phyloP scores from a whole-genome alignment of 805 yeast genomes.

The Groenewaldozyma salmanticensis region DNA sequence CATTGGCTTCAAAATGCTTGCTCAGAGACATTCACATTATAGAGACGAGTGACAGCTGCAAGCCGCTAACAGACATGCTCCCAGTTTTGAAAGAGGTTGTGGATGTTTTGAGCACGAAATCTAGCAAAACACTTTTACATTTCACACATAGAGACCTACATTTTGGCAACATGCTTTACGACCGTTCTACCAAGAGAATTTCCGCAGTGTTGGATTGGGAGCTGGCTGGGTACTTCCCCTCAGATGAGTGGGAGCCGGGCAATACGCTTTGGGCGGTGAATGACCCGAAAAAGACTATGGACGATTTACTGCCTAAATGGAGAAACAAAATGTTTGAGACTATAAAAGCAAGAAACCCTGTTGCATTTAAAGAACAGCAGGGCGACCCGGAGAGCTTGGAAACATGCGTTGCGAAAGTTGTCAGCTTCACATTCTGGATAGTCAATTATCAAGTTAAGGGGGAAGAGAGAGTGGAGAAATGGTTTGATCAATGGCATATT shows the following conservation, averaged over 20 bases:
- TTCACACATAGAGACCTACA: conserved; percentile 5
- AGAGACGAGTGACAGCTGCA: neutral
- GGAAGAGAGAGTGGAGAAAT: too few species aligned
- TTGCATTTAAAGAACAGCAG: conserved; percentile 1
- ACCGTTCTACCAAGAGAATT: neutral
- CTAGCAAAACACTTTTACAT: neutral
- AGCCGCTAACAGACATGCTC: neutral
- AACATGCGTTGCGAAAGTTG: neutral
- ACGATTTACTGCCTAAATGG: neutral
- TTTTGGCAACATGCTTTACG: conserved; percentile 1
- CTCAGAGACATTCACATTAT: conserved; percentile 1
- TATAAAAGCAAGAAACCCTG: neutral
- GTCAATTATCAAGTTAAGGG: too few species aligned
- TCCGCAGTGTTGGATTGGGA: conserved; percentile 4
- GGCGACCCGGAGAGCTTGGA: neutral
- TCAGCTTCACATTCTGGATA: too few species aligned
- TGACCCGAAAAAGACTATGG: neutral
- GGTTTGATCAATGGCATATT: too few species aligned
- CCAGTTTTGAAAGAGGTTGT: neutral
- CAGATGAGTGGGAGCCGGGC: conserved; percentile 6
- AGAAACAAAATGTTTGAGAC: conserved; percentile 1
- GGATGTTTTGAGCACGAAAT: neutral
- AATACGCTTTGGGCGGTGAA: conserved; percentile 3
- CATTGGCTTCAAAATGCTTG: neutral
- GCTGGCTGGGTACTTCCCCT: conserved; percentile 3